These are phyloP conservation scores for Dissophora ornata DNA, from an alignment of 192 early-diverging fungal species.

Conservation along the genomic window DNA sequence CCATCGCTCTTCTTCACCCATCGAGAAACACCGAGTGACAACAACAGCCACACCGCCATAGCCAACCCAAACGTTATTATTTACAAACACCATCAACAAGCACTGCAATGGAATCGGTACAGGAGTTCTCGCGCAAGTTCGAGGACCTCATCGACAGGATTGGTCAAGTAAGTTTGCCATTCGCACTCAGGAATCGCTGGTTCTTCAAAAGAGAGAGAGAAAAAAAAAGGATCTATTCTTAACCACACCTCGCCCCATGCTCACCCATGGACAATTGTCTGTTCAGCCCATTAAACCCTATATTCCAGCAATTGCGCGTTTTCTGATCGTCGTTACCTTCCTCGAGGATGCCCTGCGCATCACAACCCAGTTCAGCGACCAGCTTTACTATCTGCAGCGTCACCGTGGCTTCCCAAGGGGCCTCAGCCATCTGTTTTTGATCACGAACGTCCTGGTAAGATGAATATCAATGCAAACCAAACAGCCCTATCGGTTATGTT, in stretches of 20 bases:
- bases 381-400: slow-evolving; percentile 85
- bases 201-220: too few relatives aligned
- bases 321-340: slow-evolving; percentile 96
- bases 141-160: slow-evolving; percentile 84
- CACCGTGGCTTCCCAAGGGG: slow-evolving; percentile 85
- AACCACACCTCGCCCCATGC: too few relatives aligned
- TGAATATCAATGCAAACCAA: too few relatives aligned
- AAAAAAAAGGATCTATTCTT: too few relatives aligned
- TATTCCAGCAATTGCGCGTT: slow-evolving; percentile 89
- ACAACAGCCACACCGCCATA: too few relatives aligned
- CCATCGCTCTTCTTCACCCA: too few relatives aligned
- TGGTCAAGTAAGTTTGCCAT: slow-evolving; percentile 57
- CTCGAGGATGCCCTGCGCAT: slow-evolving; percentile 94
- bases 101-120: slow-evolving; percentile 56
- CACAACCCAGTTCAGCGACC: slow-evolving; percentile 89
- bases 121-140: slow-evolving; percentile 65
- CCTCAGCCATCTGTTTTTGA: slow-evolving; percentile 87
- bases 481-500: neutral
- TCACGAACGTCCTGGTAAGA: slow-evolving; percentile 79
- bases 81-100: neutral
- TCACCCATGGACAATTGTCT: too few relatives aligned
- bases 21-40: too few relatives aligned
- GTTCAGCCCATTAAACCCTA: slow-evolving; percentile 91
- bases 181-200: too few relatives aligned
- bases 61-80: too few relatives aligned